Evolutionary conservation across 1,284 basidiomycete species (phyloP).

Genomic region (Puccinia sorghi): DNA sequence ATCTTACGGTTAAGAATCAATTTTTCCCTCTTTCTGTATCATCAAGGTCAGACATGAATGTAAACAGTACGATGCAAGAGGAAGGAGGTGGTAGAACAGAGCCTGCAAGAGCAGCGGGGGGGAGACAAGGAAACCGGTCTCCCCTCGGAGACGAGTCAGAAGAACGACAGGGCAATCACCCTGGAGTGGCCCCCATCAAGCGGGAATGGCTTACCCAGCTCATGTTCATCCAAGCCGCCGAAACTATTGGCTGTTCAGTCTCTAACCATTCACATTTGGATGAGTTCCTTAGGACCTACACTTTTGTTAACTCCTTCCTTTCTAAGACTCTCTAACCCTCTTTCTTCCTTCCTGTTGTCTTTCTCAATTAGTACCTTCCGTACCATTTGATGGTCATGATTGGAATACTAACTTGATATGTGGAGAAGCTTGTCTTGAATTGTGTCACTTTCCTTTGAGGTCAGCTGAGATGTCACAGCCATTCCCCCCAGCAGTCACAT

Average conservation of each 20-base stretch:
- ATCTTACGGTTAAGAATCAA: constrained; percentile 12
- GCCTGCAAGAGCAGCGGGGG: too few relatives aligned
- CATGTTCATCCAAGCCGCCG: neutral
- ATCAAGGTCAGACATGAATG: neutral
- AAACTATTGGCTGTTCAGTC: neutral
- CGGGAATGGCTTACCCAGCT: neutral
- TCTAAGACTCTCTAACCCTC: neutral
- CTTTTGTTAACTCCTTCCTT: neutral
- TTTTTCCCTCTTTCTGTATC: neutral
- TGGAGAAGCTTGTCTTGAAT: too few relatives aligned
- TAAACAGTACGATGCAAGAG: too few relatives aligned
- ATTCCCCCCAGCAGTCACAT: neutral
- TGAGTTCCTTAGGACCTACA: neutral
- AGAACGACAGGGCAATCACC: too few relatives aligned
- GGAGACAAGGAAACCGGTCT: too few relatives aligned
- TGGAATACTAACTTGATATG: too few relatives aligned
- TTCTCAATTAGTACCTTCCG: neutral
- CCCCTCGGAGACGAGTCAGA: too few relatives aligned
- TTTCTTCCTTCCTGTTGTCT: neutral
- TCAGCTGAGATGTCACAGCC: neutral
- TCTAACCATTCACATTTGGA: neutral
- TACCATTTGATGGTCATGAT: too few relatives aligned
- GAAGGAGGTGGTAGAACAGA: too few relatives aligned
- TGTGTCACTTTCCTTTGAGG: too few relatives aligned
- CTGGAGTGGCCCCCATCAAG: neutral